Evolutionary conservation across 495 filamentous ascomycete species (phyloP), one percentile per base, ranked within the genome.

Genomic region (Daldinia decipiens): DNA sequence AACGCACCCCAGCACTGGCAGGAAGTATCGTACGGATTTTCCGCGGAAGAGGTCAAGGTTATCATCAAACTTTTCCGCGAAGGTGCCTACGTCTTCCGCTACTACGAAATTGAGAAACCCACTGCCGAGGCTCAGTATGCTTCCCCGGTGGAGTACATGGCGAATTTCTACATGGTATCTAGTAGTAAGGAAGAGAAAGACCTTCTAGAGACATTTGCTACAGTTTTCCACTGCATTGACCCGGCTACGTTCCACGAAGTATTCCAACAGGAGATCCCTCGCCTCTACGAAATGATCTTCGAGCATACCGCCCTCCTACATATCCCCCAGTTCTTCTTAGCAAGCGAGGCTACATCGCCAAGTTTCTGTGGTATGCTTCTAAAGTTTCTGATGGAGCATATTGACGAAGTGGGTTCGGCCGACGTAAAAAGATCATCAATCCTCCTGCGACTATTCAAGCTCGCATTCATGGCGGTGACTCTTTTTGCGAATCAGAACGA

Each of bases 401-500:
- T 99, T 59, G 90, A 95, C 65, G 93, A 98, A 70, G 93, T 99
- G 45, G 96, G 96, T 38, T 96, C 93, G 0, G 90, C 90, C 12
- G 93, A 98, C 77, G 90, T 92, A 54, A 92, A 91, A 63, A 94
- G 93, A 79, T 94, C 95, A 0, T 93, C 94, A 54, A 95, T 98
- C 59, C 83, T 99, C 9, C 84, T 99, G 15, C 89, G 96, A 50
- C 89, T 99, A 57, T 99, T 99, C 85, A 99, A 99, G 81, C 84
- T 99, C 50, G 97, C 94, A 4, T 99, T 99, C 82, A 99, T 99
- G 96, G 96, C 96, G 0, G 96, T 99, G 29, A 98, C 96, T 0
- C 81, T 99, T 9, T 99, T 99, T 77, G 94, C 93, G 0, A 84
- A 87, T 9, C 94, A 97, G 77, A 99, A 99, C 74, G 96, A 99